Evolutionary conservation across 176 grass and related monocot genomes (phyloP).

Genomic region (Rhynchospora pubera): DNA sequence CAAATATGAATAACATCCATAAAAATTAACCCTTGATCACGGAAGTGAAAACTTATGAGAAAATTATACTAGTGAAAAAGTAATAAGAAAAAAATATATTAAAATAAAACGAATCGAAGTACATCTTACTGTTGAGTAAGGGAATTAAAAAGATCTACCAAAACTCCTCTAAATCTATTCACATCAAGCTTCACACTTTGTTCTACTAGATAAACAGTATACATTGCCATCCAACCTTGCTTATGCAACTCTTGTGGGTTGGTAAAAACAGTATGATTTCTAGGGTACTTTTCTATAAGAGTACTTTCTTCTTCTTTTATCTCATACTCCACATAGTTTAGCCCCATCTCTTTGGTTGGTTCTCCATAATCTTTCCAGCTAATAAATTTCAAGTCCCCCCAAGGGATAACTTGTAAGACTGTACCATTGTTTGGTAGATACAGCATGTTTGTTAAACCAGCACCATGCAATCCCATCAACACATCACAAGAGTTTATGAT

Average conservation of each 20-base stretch:
- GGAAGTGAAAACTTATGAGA: neutral
- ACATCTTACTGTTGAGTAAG: constrained; percentile 37
- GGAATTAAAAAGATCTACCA: constrained; percentile 50
- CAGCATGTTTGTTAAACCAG: constrained; percentile 70
- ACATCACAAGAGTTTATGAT: constrained; percentile 31
- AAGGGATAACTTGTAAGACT: constrained; percentile 71
- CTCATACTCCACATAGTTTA: constrained; percentile 75
- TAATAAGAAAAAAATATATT: neutral
- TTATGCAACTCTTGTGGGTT: constrained; percentile 58
- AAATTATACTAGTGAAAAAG: neutral
- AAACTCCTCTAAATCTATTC: constrained; percentile 48
- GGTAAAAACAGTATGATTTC: constrained; percentile 59
- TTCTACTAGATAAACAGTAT: constrained; percentile 59
- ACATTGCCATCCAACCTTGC: constrained; percentile 51
- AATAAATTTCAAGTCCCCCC: constrained; percentile 64
- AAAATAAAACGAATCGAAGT: neutral
- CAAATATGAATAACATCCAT: neutral
- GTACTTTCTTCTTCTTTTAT: constrained; percentile 65
- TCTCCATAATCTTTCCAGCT: constrained; percentile 52
- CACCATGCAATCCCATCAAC: constrained; percentile 44
- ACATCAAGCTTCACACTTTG: constrained; percentile 80
- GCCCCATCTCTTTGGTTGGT: constrained; percentile 52
- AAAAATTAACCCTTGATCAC: neutral
- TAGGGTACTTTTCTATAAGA: constrained; percentile 49
- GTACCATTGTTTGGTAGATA: constrained; percentile 62